Base-by-base conservation (phyloP, 768 basidiomycete genomes). In the Kwoniella heveanensis region DNA sequence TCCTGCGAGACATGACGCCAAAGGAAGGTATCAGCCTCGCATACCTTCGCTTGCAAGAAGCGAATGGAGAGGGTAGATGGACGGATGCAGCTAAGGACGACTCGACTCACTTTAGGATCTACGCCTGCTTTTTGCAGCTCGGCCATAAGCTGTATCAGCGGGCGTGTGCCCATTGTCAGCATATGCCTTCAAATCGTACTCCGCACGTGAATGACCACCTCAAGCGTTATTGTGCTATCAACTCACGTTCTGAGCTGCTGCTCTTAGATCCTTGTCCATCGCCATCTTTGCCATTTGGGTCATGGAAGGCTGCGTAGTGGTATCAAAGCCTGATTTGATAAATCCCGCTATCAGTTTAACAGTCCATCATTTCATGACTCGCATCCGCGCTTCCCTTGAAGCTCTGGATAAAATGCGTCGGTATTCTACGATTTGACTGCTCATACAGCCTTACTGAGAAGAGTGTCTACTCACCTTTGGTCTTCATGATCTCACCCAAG, bases 81-180 rank as follows among this genome's bases (percentile, higher is more conserved):
- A 54, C 9, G 32, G 19, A 27, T 52, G 6, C 9, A 12, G 8
- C 13, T 52, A 25, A n/a, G 50, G 27, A 52, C n/a, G n/a, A 29
- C 25, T 3, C 2, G 24, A 55, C 54, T 49, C 21, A 63, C 62
- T 39, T 66, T 73, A 15, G 72, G 60, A 53, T 77, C 75, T 6
- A 77, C 67, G 21, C 75, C 75, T 17, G 75, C 75, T 30, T 72
- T 60, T 46, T 70, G 68, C 52, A 77, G 47, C 57, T 77, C 70
- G 10, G 57, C 46, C 67, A 73, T 70, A 2, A 77, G 48, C 72
- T 73, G 26, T 15, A 7, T 17, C 6, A 9, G 39, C 8, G 30
- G 36, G n/a, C 15, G 44, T 13, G 1, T n/a, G n/a, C n/a, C n/a
- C n/a, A n/a, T 30, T 13, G 37, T 36, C 46, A 50, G 57, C 57